A percentile compares a stretch with the other conserved stretches of the same genome.
Evolutionary conservation across 164 flowering plant species (phyloP).

Genomic region (Macadamia tetraphylla): DNA sequence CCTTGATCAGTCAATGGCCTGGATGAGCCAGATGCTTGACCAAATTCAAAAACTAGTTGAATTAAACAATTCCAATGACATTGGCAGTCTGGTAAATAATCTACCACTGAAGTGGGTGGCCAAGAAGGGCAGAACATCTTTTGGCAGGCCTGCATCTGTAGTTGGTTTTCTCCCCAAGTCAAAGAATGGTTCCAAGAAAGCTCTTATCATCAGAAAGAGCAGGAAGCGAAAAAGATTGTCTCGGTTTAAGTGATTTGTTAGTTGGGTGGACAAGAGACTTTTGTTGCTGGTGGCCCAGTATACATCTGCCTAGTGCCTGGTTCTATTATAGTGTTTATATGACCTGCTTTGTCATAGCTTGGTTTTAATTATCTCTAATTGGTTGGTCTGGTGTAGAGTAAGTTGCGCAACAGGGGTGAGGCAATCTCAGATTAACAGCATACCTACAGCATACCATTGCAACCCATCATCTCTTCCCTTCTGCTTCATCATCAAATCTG

Average conservation of each 20-base stretch:
- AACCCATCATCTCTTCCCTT: too few species aligned
- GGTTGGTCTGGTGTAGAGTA: too few species aligned
- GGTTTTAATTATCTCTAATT: too few species aligned
- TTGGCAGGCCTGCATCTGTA: conserved; percentile 41
- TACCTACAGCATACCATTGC: too few species aligned
- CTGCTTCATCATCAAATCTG: too few species aligned
- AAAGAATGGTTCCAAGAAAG: conserved; percentile 18
- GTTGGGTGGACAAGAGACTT: neutral
- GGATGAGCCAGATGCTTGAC: conserved; percentile 66
- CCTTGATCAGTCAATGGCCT: conserved; percentile 71
- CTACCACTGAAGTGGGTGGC: conserved; percentile 72
- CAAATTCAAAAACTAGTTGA: conserved; percentile 72
- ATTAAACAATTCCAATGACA: conserved; percentile 43
- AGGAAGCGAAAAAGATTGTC: conserved; percentile 64
- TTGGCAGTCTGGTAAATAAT: conserved; percentile 55
- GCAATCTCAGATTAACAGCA: too few species aligned
- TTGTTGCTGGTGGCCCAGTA: too few species aligned
- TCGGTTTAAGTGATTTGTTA: conserved; percentile 24
- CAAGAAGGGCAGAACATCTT: conserved; percentile 57
- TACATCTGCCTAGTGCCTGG: too few species aligned
- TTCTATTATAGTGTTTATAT: too few species aligned
- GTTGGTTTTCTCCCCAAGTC: conserved; percentile 33
- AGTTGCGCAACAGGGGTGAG: too few species aligned
- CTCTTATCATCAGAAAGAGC: conserved; percentile 27
- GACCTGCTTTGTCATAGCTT: too few species aligned